Base-by-base conservation (phyloP, 371 early-diverging fungal species). In the Neoconidiobolus thromboides region DNA sequence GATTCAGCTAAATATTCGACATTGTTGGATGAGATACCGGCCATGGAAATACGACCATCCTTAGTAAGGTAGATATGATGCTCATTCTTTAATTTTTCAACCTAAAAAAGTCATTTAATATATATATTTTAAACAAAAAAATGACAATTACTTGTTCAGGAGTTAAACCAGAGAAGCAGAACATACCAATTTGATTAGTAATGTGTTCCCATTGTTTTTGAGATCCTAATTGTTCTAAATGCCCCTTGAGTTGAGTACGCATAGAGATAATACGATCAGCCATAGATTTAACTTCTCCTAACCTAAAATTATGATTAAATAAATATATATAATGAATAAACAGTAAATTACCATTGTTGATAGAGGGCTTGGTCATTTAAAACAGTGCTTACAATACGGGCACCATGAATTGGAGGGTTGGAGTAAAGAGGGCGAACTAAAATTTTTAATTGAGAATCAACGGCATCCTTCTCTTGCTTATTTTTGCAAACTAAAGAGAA, bases 131-230 rank as follows among this genome's bases (percentile, higher is more conserved):
- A 12, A 9, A 15, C 37, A 39, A 43, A 26, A 12, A 42, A 12
- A 43, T 42, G 43, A 10, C 12, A 1, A 40, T 10, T 54, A 66
- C 71, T 71, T 89, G 85, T 63, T 85, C 87, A 46, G 93, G 84
- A n/a, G 69, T 87, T 69, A 97, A 75, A 39, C 98, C 98, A 49
- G 96, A 88, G 79, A 75, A 97, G 77, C 91, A 92, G 84, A 97
- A 97, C 98, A 97, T 97, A 70, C 98, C 98, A 65, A 97, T 97
- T 78, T 97, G 98, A 71, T 82, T 77, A 50, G 93, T 95, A 67
- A 97, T 89, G 73, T 97, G 98, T 65, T 80, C 75, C 98, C 98
- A 97, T 69, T 72, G 69, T 63, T 71, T 72, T 76, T 78, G 79
- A 62, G 85, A 84, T 38, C 81, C 81, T 71, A 87, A 82, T 59